Evolutionary conservation across 2,329 filamentous ascomycete genomes (phyloP).

Genomic region (Hypomyces rosellus): DNA sequence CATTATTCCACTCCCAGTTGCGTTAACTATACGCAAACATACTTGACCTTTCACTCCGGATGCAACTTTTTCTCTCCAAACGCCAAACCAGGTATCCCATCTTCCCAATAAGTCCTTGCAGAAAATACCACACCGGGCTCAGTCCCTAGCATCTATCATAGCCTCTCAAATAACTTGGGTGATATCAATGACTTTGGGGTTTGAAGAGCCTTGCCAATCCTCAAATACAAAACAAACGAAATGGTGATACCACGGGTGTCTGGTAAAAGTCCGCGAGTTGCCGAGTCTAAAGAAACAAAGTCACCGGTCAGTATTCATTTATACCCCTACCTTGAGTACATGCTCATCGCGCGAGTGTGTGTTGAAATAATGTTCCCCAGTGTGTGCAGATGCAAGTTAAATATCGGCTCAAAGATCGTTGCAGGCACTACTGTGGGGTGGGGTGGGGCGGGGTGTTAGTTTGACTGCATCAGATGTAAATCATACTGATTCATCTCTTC

Average conservation of each 20-base stretch:
- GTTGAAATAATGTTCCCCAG: not conserved
- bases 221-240: too few relatives aligned
- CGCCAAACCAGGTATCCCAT: not conserved
- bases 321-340: not conserved
- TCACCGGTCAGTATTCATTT: not conserved
- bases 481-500: not conserved
- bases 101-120: not conserved
- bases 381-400: not conserved
- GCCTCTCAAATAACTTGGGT: too few relatives aligned
- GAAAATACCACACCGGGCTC: too few relatives aligned
- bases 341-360: not conserved
- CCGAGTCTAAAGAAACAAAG: not conserved
- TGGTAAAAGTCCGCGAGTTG: too few relatives aligned
- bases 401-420: not conserved
- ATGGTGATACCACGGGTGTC: too few relatives aligned
- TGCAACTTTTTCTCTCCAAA: slow-evolving; percentile 3
- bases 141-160: too few relatives aligned
- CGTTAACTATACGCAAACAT: slow-evolving; percentile 9
- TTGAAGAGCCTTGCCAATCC: too few relatives aligned
- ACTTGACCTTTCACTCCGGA: slow-evolving; percentile 8
- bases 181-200: too few relatives aligned
- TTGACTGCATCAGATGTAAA: slow-evolving; percentile 1
- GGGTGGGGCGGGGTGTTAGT: slow-evolving; percentile 6
- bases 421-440: slow-evolving; percentile 4
- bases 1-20: slow-evolving; percentile 1